These are phyloP conservation scores for Avicennia marina DNA, from an alignment of 257 asterid species.

Conservation along the genomic window DNA sequence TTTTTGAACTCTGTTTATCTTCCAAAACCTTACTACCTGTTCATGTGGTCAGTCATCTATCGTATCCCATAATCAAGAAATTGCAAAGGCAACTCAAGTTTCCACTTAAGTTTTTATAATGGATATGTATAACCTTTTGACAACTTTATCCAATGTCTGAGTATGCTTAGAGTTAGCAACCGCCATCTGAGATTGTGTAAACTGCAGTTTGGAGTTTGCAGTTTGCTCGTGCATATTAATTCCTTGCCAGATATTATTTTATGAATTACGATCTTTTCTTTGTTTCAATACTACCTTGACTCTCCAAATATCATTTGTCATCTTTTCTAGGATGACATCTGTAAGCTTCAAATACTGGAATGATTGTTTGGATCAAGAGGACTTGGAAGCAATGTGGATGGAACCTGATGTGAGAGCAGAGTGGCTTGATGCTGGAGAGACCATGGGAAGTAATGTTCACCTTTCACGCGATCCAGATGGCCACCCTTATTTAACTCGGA, in stretches of 20 bases:
- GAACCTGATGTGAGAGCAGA: conserved; percentile 73
- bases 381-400: conserved; percentile 84
- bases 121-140: too few species aligned
- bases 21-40: too few species aligned
- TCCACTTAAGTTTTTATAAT: too few species aligned
- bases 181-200: conserved; percentile 2
- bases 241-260: background rate
- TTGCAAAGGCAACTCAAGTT: too few species aligned
- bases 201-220: too few species aligned
- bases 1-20: too few species aligned
- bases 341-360: conserved; percentile 87
- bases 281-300: too few species aligned
- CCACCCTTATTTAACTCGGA: conserved; percentile 81
- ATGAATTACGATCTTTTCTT: background rate
- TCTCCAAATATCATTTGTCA: background rate
- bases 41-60: too few species aligned
- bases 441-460: conserved; percentile 71
- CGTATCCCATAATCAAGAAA: too few species aligned
- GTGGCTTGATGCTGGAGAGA: conserved; percentile 86
- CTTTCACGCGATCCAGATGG: conserved; percentile 97
- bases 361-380: conserved; percentile 80
- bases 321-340: conserved; percentile 38
- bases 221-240: background rate
- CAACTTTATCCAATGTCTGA: too few species aligned
- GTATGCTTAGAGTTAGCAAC: conserved; percentile 11